Base-by-base conservation (phyloP, 1,284 basidiomycete species). In the Trametes hirsuta region DNA sequence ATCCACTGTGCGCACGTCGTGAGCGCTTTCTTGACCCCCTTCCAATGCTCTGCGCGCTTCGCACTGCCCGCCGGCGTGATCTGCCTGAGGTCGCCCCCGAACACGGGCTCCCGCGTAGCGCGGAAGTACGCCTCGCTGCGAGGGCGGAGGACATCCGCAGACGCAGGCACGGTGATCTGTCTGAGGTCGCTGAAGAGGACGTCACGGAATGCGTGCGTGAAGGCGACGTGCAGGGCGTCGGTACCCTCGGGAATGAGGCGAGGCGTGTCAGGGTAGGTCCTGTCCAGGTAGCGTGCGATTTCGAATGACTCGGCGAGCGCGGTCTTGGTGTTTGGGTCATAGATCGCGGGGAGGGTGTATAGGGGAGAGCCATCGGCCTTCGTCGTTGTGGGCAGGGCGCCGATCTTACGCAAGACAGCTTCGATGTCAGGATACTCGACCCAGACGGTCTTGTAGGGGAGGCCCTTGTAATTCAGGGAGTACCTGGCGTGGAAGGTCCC, bases 111-210 rank as follows among this genome's bases (percentile, higher is more conserved):
- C 36, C 77, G 68, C 11, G 75, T 76, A 21, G 61, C 51, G 24
- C 75, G 68, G 66, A 78, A 81, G 66, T 79, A 81, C 46, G 64
- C 72, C 59, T 66, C 63, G 64, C 76, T 76, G 18, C 47, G 60
- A 21, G 72, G 69, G 14, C 3, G 30, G 9, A 47, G 36, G 65
- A 74, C 76, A 10, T 41, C 52, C 14, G 71, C 69, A n/a, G 69
- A 67, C 22, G 60, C 50, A 6, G 72, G 71, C 36, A 75, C 11
- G 37, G 69, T 59, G 49, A 64, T 47, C 40, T 35, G 36, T 18
- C 48, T 4, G 21, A 70, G 47, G 9, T 50, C 39, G 36, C 14
- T 10, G 1, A 36, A 18, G 14, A 40, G 10, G 1, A 65, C 63
- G 1, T 18, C 3, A 22, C 9, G 30, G 61, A 67, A 68, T 21